A percentile compares a stretch with the other conserved stretches of the same genome.
Evolutionary conservation across 2,329 filamentous ascomycete species (phyloP).

Genomic region (Sporothrix brunneoviolacea): DNA sequence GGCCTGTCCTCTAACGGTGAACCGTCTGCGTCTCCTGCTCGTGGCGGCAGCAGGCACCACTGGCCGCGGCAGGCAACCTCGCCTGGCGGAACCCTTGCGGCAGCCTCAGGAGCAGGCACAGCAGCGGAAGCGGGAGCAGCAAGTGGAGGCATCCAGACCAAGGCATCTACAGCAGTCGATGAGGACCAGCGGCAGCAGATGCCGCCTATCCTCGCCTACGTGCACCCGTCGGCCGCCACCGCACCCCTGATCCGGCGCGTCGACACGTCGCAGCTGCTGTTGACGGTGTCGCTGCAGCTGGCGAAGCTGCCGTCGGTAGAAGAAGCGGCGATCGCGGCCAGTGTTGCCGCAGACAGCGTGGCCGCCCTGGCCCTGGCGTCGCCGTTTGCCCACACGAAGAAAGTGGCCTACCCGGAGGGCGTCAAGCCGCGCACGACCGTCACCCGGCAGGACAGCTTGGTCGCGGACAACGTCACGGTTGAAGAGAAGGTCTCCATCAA

Average conservation of each 20-base stretch:
- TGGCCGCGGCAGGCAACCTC: too few relatives aligned
- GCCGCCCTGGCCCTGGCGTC: slow-evolving; percentile 52
- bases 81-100: too few relatives aligned
- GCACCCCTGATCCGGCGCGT: slow-evolving; percentile 74
- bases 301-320: slow-evolving; percentile 74
- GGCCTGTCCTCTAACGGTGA: neutral
- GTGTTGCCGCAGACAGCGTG: slow-evolving; percentile 73
- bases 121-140: too few relatives aligned
- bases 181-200: slow-evolving; percentile 31
- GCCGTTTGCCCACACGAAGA: slow-evolving; percentile 69
- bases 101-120: too few relatives aligned
- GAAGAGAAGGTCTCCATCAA: slow-evolving; percentile 90
- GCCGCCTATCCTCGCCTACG: slow-evolving; percentile 73
- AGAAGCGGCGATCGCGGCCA: slow-evolving; percentile 47
- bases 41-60: too few relatives aligned
- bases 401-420: slow-evolving; percentile 76
- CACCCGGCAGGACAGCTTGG: slow-evolving; percentile 70
- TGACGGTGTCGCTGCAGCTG: slow-evolving; percentile 75
- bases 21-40: too few relatives aligned
- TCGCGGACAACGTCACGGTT: slow-evolving; percentile 83
- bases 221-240: slow-evolving; percentile 55
- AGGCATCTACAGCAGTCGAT: too few relatives aligned
- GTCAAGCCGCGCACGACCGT: slow-evolving; percentile 77
- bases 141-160: too few relatives aligned
- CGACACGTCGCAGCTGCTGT: slow-evolving; percentile 75